Evolutionary conservation across 2,329 filamentous ascomycete species (phyloP).

Genomic region (Botrytis cinerea): DNA sequence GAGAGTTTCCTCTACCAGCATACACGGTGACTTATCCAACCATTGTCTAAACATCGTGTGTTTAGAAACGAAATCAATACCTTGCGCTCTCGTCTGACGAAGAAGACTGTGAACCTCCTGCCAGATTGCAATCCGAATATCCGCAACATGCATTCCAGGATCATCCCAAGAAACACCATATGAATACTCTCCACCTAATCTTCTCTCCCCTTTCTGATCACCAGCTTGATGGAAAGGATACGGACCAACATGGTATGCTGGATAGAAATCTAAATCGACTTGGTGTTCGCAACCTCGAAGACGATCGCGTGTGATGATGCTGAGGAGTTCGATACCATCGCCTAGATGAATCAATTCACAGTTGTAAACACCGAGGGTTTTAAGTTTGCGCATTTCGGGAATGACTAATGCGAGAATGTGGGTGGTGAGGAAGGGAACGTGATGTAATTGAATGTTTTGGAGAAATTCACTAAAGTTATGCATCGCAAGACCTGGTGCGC

Average conservation of each 20-base stretch:
- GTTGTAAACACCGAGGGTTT: constrained; percentile 36
- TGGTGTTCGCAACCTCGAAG: constrained; percentile 30
- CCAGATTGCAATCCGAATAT: constrained; percentile 35
- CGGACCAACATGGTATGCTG: constrained; percentile 31
- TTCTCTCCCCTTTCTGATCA: constrained; percentile 17
- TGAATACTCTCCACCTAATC: constrained; percentile 20
- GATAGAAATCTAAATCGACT: constrained; percentile 37
- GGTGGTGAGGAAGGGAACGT: constrained; percentile 34
- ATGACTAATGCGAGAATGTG: constrained; percentile 35
- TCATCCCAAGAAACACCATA: constrained; percentile 40
- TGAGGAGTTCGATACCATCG: constrained; percentile 31
- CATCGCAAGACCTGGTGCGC: constrained; percentile 27
- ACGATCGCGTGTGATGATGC: constrained; percentile 34
- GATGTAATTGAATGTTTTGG: constrained; percentile 37
- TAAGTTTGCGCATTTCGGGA: constrained; percentile 36
- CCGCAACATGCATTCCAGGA: constrained; percentile 21
- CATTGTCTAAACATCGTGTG: constrained; percentile 35
- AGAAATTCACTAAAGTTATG: constrained; percentile 33
- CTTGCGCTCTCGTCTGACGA: constrained; percentile 28
- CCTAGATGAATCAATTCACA: constrained; percentile 38
- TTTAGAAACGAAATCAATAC: constrained; percentile 29
- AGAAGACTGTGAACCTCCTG: constrained; percentile 29
- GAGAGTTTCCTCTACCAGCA: constrained; percentile 32
- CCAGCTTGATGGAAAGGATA: constrained; percentile 23
- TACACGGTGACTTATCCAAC: constrained; percentile 36